Evolutionary conservation across 139 green algal genomes (phyloP).

Genomic region (Gonium pectorale): DNA sequence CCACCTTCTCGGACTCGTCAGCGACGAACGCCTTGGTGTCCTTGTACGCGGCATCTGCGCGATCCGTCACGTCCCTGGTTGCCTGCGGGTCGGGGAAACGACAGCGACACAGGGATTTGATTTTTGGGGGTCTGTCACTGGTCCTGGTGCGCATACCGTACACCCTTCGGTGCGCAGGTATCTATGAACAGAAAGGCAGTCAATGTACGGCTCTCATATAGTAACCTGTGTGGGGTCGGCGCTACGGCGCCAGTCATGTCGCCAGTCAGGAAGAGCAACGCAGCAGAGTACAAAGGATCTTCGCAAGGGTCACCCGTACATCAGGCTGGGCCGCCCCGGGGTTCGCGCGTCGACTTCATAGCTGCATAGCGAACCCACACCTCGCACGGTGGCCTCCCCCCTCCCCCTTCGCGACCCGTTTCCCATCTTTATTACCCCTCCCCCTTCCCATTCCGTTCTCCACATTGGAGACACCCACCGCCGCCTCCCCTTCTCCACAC

Average conservation of each 20-base stretch:
- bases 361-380: neutral
- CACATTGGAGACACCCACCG: neutral
- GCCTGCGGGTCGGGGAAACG: neutral
- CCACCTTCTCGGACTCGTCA: constrained; percentile 24
- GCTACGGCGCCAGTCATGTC: neutral
- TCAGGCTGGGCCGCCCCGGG: no score
- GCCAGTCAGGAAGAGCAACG: neutral
- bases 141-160: no score
- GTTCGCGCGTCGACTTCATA: neutral
- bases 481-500: neutral
- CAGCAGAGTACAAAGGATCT: no score
- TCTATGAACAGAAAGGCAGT: no score
- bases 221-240: neutral
- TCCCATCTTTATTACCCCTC: neutral
- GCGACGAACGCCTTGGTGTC: neutral
- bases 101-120: neutral
- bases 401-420: neutral
- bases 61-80: neutral
- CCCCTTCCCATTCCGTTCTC: neutral
- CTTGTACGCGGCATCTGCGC: neutral
- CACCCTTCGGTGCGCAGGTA: no score
- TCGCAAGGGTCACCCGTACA: no score
- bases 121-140: no score
- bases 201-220: no score
- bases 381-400: neutral